Evolutionary conservation across 2,329 filamentous ascomycete genomes (phyloP).

Genomic region (Plectosphaerella sp.): DNA sequence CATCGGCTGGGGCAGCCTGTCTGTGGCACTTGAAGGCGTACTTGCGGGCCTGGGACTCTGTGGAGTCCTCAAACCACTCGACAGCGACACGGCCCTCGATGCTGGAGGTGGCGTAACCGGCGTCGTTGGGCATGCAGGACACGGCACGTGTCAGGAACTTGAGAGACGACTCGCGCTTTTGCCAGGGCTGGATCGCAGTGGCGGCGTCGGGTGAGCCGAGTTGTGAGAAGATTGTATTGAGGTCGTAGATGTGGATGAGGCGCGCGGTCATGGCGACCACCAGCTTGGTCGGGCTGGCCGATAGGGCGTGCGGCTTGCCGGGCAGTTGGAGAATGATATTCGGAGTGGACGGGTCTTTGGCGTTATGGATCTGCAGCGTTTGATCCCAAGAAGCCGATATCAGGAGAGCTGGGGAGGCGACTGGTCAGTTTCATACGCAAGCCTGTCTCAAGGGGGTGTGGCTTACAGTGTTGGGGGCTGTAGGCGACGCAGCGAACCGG

Average conservation of each 20-base stretch:
- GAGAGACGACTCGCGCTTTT: constrained; percentile 86
- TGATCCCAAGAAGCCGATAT: constrained; percentile 92
- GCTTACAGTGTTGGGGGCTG: constrained; percentile 64
- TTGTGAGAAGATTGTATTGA: constrained; percentile 59
- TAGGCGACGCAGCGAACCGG: constrained; percentile 83
- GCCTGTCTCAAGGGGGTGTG: not conserved
- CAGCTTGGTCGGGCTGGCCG: constrained; percentile 71
- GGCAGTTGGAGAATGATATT: constrained; percentile 69
- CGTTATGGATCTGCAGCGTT: constrained; percentile 79
- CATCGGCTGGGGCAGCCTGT: constrained; percentile 60
- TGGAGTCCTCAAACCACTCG: constrained; percentile 92
- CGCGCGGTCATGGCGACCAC: constrained; percentile 95
- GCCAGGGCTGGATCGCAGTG: constrained; percentile 70
- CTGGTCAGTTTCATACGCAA: not conserved
- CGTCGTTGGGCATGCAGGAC: constrained; percentile 94
- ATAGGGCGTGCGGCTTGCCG: constrained; percentile 85
- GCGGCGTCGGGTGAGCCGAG: constrained; percentile 45
- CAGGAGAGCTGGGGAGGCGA: constrained; percentile 53
- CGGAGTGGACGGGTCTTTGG: constrained; percentile 42
- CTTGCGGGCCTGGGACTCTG: constrained; percentile 84
- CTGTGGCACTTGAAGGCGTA: constrained; percentile 99
- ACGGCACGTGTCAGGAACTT: constrained; percentile 95
- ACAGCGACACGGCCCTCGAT: constrained; percentile 96
- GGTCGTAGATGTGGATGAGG: constrained; percentile 91
- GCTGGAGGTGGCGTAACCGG: constrained; percentile 84